phyloP scores from a whole-genome alignment of 306 rosid genomes.

The Senna siamea region DNA sequence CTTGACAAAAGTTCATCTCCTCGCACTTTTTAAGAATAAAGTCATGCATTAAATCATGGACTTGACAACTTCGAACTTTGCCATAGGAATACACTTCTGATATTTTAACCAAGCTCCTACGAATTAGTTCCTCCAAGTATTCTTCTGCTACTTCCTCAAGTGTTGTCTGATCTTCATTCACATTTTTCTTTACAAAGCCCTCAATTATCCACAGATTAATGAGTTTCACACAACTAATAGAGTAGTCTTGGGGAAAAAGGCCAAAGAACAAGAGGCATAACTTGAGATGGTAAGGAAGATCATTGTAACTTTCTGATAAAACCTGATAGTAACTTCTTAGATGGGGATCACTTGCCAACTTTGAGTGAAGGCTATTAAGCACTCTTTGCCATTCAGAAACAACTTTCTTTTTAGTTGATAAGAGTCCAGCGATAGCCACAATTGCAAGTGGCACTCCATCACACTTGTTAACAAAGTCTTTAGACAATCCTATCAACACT shows the following conservation, averaged over 20 bases:
- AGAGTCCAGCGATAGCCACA: constrained; percentile 3
- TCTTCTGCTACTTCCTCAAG: constrained; percentile 5
- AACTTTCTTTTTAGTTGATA: constrained; percentile 10
- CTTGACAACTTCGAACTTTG: neutral
- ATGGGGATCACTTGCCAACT: constrained; percentile 18
- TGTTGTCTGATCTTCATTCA: neutral
- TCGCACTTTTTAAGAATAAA: neutral
- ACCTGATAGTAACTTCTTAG: neutral
- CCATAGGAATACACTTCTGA: neutral
- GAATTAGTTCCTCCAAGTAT: constrained; percentile 14
- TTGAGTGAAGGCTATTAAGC: neutral
- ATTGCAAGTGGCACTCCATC: constrained; percentile 35
- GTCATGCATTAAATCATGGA: neutral
- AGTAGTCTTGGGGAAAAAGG: constrained; percentile 8
- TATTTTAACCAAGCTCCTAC: neutral
- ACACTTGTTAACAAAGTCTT: constrained; percentile 3
- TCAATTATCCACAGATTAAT: constrained; percentile 17
- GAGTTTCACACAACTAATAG: neutral
- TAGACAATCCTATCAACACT: neutral
- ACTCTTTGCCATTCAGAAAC: constrained; percentile 22
- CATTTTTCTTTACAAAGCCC: neutral
- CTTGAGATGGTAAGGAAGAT: constrained; percentile 31
- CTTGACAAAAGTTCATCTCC: constrained; percentile 6
- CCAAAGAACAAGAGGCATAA: constrained; percentile 26
- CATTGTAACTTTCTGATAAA: constrained; percentile 14